phyloP scores from a whole-genome alignment of 1,284 basidiomycete species.

The Peniophora sp. region DNA sequence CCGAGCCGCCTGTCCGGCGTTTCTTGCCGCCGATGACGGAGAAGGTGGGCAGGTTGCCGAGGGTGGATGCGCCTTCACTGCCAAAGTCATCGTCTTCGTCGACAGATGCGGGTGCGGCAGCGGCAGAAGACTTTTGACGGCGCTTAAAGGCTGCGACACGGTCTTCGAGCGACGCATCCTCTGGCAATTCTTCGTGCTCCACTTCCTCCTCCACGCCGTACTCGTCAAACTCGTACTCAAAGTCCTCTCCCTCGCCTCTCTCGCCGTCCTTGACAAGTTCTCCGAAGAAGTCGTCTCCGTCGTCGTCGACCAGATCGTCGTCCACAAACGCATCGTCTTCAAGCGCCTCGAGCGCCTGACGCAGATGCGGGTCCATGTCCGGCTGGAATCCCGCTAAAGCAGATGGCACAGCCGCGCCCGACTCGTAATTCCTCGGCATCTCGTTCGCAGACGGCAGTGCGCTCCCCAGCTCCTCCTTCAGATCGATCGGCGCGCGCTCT shows the following conservation, averaged over 20 bases:
- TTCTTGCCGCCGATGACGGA: constrained; percentile 75
- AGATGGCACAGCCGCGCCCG: constrained; percentile 70
- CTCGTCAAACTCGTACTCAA: constrained; percentile 68
- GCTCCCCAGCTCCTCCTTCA: constrained; percentile 50
- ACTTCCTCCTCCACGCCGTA: constrained; percentile 34
- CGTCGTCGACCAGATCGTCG: constrained; percentile 50
- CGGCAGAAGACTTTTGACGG: constrained; percentile 27
- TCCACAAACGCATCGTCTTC: constrained; percentile 95
- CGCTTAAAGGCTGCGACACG: constrained; percentile 75
- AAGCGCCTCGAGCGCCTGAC: constrained; percentile 90
- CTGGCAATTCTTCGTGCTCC: constrained; percentile 13
- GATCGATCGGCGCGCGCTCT: constrained; percentile 25
- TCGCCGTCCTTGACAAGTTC: constrained; percentile 74
- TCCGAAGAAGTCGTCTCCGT: constrained; percentile 49
- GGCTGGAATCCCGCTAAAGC: constrained; percentile 88
- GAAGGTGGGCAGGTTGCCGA: constrained; percentile 62
- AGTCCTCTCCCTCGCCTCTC: constrained; percentile 41
- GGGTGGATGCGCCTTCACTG: constrained; percentile 79
- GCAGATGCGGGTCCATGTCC: constrained; percentile 93
- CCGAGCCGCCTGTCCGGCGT: constrained; percentile 67
- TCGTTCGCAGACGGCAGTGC: constrained; percentile 69
- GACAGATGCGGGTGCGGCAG: constrained; percentile 13
- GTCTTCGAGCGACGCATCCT: constrained; percentile 55
- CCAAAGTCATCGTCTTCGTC: constrained; percentile 40
- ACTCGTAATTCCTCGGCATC: constrained; percentile 68